phyloP scores from a whole-genome alignment of 2,329 filamentous ascomycete species.

The Scedosporium aurantiacum region DNA sequence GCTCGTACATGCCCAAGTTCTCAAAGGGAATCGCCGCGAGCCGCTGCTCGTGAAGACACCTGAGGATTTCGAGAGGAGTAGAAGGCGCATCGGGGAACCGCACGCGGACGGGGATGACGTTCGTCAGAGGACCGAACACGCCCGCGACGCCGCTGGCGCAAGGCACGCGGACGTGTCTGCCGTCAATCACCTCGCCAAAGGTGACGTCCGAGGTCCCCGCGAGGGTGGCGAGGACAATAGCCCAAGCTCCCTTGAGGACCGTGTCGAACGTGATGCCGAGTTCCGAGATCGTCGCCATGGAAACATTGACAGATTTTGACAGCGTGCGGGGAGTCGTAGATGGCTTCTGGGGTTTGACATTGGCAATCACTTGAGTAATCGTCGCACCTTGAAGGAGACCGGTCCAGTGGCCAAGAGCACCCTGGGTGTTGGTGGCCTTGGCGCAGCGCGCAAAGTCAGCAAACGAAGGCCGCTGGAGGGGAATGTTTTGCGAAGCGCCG shows the following conservation, averaged over 20 bases:
- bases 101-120: slow-evolving; percentile 37
- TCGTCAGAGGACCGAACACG: slow-evolving; percentile 35
- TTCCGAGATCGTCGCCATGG: slow-evolving; percentile 23
- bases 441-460: slow-evolving; percentile 34
- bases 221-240: slow-evolving; percentile 40
- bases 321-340: slow-evolving; percentile 28
- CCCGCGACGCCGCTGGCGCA: slow-evolving; percentile 44
- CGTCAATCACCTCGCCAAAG: slow-evolving; percentile 43
- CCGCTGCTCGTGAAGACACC: slow-evolving; percentile 37
- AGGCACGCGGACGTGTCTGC: slow-evolving; percentile 30
- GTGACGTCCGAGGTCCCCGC: slow-evolving; percentile 39
- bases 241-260: slow-evolving; percentile 47
- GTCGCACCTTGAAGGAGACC: slow-evolving; percentile 30
- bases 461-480: slow-evolving; percentile 29
- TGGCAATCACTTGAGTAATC: slow-evolving; percentile 35
- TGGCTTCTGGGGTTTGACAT: slow-evolving; percentile 27
- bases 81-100: slow-evolving; percentile 30
- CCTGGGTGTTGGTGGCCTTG: slow-evolving; percentile 12
- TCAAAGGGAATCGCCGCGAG: slow-evolving; percentile 36
- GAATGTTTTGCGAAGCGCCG: slow-evolving; percentile 14
- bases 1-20: slow-evolving; percentile 37
- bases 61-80: slow-evolving; percentile 37
- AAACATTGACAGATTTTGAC: slow-evolving; percentile 27
- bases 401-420: slow-evolving; percentile 34
- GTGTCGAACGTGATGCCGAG: slow-evolving; percentile 38